Evolutionary conservation across 164 flowering plant genomes (phyloP).

Genomic region (Macadamia integrifolia): DNA sequence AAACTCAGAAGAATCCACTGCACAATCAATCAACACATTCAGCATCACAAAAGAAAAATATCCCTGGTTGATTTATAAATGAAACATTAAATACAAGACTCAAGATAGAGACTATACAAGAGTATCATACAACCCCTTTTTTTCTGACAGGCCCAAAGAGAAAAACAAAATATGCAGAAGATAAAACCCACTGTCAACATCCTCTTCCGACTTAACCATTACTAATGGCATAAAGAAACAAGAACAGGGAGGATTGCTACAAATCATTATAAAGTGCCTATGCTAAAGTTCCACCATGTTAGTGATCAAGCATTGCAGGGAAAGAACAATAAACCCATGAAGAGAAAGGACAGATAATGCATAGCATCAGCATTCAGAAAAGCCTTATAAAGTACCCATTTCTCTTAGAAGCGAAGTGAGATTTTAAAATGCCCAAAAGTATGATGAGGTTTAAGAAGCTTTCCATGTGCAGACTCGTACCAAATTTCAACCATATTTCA

Average conservation of each 20-base stretch:
- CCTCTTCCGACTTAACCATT: no score
- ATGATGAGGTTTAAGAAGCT: no score
- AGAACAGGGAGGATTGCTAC: background rate
- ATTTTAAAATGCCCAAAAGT: background rate
- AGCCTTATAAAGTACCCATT: no score
- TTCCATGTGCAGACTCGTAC: no score
- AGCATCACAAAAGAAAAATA: background rate
- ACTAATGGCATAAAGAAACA: background rate
- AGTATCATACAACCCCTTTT: no score
- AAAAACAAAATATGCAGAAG: no score
- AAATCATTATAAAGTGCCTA: background rate
- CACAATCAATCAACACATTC: constrained; percentile 15
- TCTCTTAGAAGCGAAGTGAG: background rate
- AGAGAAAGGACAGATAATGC: no score
- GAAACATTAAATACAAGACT: no score
- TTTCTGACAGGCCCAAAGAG: no score
- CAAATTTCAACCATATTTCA: no score
- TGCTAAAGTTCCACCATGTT: background rate
- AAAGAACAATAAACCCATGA: background rate
- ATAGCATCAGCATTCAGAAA: no score
- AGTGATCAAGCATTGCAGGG: background rate
- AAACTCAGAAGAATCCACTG: constrained; percentile 75
- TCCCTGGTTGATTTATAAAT: background rate
- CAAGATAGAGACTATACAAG: background rate
- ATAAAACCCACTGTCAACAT: no score